These are phyloP conservation scores for Metarhizium anisopliae DNA, from an alignment of 2,329 filamentous ascomycete genomes.

Conservation along the genomic window DNA sequence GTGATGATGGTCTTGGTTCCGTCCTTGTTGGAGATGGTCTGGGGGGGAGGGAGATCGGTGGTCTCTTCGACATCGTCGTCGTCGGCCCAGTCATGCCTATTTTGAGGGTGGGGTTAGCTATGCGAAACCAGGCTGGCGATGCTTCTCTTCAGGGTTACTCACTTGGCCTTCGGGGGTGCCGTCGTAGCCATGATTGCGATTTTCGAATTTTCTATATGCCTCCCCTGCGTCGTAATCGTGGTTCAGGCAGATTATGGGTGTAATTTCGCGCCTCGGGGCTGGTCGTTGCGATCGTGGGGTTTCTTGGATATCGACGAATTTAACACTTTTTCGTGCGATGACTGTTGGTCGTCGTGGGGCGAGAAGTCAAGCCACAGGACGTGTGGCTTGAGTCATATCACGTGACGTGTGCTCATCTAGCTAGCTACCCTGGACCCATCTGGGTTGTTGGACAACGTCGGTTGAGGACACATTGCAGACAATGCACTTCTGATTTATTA, in stretches of 20 bases:
- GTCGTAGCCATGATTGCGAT: slow-evolving; percentile 28
- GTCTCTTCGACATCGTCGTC: slow-evolving; percentile 79
- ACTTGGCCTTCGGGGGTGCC: slow-evolving; percentile 32
- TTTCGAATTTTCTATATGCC: neutral
- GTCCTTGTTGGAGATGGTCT: slow-evolving; percentile 94
- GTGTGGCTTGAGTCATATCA: slow-evolving; percentile 12
- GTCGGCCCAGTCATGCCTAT: slow-evolving; percentile 81
- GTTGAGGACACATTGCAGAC: too few relatives aligned
- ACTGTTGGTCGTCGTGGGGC: slow-evolving; percentile 24
- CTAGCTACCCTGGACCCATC: too few relatives aligned
- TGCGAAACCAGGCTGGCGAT: slow-evolving; percentile 2
- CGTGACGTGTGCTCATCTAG: slow-evolving; percentile 12
- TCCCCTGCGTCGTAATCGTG: neutral
- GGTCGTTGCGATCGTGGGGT: slow-evolving; percentile 27
- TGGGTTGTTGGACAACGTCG: too few relatives aligned
- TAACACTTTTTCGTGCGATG: slow-evolving; percentile 32
- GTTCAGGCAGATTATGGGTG: slow-evolving; percentile 4
- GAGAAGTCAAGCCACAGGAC: slow-evolving; percentile 17
- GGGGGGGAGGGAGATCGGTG: slow-evolving; percentile 67
- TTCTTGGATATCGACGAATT: slow-evolving; percentile 27
- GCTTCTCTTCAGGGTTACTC: slow-evolving; percentile 12
- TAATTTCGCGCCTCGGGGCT: slow-evolving; percentile 14
- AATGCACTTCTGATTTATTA: too few relatives aligned
- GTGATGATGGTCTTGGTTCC: slow-evolving; percentile 93
- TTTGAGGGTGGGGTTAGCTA: slow-evolving; percentile 29